Base-by-base conservation (phyloP, 768 basidiomycete genomes). In the Mycena metata region DNA sequence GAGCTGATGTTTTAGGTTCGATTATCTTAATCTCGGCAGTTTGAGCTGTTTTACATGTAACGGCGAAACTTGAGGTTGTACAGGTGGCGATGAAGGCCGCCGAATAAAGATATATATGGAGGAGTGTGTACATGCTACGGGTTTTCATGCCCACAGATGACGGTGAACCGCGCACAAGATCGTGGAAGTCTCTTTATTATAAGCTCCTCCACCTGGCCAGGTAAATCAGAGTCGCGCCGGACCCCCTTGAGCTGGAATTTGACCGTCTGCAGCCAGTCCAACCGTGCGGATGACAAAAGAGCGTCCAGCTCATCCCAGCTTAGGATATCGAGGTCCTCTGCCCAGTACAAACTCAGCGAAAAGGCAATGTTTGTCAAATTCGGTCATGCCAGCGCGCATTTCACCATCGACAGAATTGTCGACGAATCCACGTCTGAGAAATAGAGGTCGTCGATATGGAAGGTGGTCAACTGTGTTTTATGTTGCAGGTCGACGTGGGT, bases 291-390 rank as follows among this genome's bases (percentile, higher is more conserved):
- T 19, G 57, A 46, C 24, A 59, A 13, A 13, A 33, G 11, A 0
- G n/a, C n/a, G 43, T 59, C 57, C 9, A 59, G 45, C 3, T 47
- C 17, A n/a, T 41, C 43, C 57, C 57, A 59, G 2, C 13, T 42
- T 3, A 46, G 19, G 5, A 7, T 17, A 11, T 46, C 43, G 12
- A 59, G 57, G 6, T 21, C 12, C 42, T 9, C 11, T 16, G 19
- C 12, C 8, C 8, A 1, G 19, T 10, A 24, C 5, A 46, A 30
- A 11, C 39, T 24, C 19, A 59, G 19, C 15, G 15, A 15, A 11
- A 59, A 46, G 2, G 13, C 30, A 2, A 59, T 2, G 11, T 45
- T 43, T 59, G 30, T 30, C 3, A 59, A 2, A 7, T 33, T 26
- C 8, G 57, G 57, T 10, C 11, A 19, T 5, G 10, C 26, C n/a